Evolutionary conservation across 2,329 filamentous ascomycete species (phyloP).

Genomic region (Neofusicoccum laricinum): DNA sequence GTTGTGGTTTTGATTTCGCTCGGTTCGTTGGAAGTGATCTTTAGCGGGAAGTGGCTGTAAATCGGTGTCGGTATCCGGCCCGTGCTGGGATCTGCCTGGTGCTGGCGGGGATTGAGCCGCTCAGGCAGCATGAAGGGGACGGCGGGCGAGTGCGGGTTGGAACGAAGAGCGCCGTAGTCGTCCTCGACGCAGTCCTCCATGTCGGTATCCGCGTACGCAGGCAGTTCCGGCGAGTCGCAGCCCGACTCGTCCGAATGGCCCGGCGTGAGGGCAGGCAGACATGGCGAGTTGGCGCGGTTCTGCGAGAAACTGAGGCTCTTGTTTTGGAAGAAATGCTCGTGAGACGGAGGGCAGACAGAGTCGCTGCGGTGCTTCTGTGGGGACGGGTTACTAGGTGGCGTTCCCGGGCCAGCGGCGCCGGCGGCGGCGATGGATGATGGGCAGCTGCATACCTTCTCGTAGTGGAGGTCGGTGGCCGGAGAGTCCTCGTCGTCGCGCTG

Average conservation of each 20-base stretch:
- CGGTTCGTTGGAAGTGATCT: neutral
- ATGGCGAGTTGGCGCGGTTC: slow-evolving; percentile 28
- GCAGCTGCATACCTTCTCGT: neutral
- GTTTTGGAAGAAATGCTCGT: slow-evolving; percentile 20
- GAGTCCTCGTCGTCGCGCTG: slow-evolving; percentile 2
- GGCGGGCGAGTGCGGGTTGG: slow-evolving; percentile 35
- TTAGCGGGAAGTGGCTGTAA: slow-evolving; percentile 33
- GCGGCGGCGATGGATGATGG: too few species aligned
- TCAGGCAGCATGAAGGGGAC: slow-evolving; percentile 32
- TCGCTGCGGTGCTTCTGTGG: slow-evolving; percentile 8
- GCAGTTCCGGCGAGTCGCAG: slow-evolving; percentile 28
- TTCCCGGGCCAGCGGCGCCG: neutral
- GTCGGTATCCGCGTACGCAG: slow-evolving; percentile 32
- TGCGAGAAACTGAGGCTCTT: slow-evolving; percentile 23
- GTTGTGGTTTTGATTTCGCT: neutral
- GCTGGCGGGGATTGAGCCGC: slow-evolving; percentile 30
- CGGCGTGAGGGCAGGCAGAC: slow-evolving; percentile 28
- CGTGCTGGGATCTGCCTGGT: slow-evolving; percentile 22
- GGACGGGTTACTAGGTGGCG: neutral
- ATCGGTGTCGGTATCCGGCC: slow-evolving; percentile 41
- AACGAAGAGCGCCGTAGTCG: slow-evolving; percentile 29
- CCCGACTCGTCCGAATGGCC: slow-evolving; percentile 27
- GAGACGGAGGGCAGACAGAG: slow-evolving; percentile 19
- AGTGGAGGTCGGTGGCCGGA: neutral
- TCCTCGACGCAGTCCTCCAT: slow-evolving; percentile 32